Percentiles rank a stretch among this genome's conserved stretches.
phyloP scores from a whole-genome alignment of 2,329 filamentous ascomycete species.

The Thielaviopsis cerberus region DNA sequence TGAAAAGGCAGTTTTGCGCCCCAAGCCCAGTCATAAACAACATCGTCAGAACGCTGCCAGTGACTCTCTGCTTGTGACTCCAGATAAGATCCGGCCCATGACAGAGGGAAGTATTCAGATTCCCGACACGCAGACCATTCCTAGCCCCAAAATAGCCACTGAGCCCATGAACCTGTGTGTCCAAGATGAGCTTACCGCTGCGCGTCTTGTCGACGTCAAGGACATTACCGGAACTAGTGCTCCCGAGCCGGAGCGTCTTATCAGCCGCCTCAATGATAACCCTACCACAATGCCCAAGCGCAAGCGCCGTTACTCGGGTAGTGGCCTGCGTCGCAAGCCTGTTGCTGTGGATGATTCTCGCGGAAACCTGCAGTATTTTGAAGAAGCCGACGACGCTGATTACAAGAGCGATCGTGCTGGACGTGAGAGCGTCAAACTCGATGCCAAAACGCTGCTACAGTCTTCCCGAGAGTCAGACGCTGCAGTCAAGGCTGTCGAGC shows the following conservation, averaged over 20 bases:
- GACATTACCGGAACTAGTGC: conserved; percentile 46
- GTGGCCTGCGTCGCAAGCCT: conserved; percentile 58
- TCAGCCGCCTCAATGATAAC: conserved; percentile 6
- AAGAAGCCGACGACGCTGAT: conserved; percentile 69
- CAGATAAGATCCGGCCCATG: not conserved
- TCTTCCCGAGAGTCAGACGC: not conserved
- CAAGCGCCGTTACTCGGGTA: conserved; percentile 69
- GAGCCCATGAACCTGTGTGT: not conserved
- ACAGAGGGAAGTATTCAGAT: not conserved
- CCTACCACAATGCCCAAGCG: conserved; percentile 22
- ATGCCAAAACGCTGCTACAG: conserved; percentile 9
- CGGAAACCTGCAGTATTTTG: conserved; percentile 75
- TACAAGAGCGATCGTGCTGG: conserved; percentile 52
- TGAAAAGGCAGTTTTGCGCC: conserved; percentile 44
- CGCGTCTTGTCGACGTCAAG: conserved; percentile 20
- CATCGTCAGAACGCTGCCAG: conserved; percentile 1
- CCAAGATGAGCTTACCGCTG: conserved; percentile 1
- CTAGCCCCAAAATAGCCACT: not conserved
- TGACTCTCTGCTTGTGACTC: conserved; percentile 2
- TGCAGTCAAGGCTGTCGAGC: not conserved
- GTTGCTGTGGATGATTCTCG: conserved; percentile 50
- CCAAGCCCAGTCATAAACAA: conserved; percentile 16
- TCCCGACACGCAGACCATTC: not conserved
- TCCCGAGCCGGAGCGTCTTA: conserved; percentile 37
- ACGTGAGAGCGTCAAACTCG: conserved; percentile 7